Evolutionary conservation across 352 stramenopile genomes (phyloP), one percentile per base, ranked within the genome.

Genomic region (Phytophthora pseudosyringae): DNA sequence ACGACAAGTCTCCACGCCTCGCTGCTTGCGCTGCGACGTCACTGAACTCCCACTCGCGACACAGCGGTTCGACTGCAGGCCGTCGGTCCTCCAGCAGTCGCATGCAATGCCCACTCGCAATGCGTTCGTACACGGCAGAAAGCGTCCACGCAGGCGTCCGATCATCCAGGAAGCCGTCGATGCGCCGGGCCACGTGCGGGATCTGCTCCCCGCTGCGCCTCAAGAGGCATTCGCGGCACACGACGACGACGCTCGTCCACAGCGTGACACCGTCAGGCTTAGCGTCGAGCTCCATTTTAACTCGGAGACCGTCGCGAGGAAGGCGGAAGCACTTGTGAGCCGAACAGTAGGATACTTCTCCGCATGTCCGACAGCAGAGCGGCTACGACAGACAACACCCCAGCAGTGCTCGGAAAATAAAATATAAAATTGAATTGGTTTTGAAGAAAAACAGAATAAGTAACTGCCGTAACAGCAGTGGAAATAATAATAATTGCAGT

Each of bases 41-140:
- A 39, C 29, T 28, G 28, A 72, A 72, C 16, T 68, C 64, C 64
- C 64, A 68, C 5, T 68, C 50, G 5, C 59, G 38, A 43, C 60
- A 64, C 40, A 68, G 11, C 25, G 16, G 8, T 5, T 72, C 64
- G 0, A 43, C 7, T 40, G 35, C 13, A 35, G 36, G 26, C 6
- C 39, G 43, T 47, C 44, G 64, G 32, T 44, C 16, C 16, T 29
- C 49, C 16, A 63, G 38, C n/a, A 71, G 36, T 45, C 16, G 59
- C 38, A 72, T 56, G 51, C 64, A 71, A 50, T 71, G 64, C 12
- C 63, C 44, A 63, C 64, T 71, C 21, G 13, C 7, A 9, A 57
- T 71, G 36, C 38, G 41, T 18, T 59, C 38, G 41, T 67, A 71
- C 35, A 61, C 45, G 0, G 35, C 44, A 16, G 43, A 48, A 15